These are phyloP conservation scores for Wickerhamiella alocasiicola DNA, from an alignment of 805 yeast species.

Conservation along the genomic window DNA sequence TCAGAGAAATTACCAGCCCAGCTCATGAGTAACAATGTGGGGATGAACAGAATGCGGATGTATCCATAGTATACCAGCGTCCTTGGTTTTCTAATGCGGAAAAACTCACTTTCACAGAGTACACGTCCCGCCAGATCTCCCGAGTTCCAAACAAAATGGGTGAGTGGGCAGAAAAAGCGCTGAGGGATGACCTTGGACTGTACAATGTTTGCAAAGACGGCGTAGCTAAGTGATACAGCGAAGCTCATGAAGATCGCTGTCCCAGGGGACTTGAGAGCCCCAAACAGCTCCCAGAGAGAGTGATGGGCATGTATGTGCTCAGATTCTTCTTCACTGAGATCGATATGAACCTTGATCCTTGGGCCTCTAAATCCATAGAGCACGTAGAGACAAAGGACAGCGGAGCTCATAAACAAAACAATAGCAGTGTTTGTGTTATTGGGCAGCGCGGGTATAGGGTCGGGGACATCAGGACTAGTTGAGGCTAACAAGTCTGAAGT, in stretches of 20 bases:
- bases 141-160: constrained; percentile 73
- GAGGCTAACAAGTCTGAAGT: too few species aligned
- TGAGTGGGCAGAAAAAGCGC: constrained; percentile 54
- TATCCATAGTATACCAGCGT: constrained; percentile 43
- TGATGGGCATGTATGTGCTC: not conserved
- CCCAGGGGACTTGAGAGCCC: constrained; percentile 42
- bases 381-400: constrained; percentile 13
- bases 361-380: constrained; percentile 11
- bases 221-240: constrained; percentile 63
- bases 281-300: not conserved
- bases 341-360: constrained; percentile 12
- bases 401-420: constrained; percentile 25
- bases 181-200: constrained; percentile 35
- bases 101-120: constrained; percentile 37
- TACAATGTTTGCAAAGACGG: constrained; percentile 74
- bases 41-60: constrained; percentile 45
- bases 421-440: constrained; percentile 30
- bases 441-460: too few species aligned
- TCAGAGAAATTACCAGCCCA: constrained; percentile 31
- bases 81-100: constrained; percentile 34
- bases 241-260: constrained; percentile 63
- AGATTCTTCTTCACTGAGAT: constrained; percentile 13
- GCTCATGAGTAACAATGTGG: constrained; percentile 61
- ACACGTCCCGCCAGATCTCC: constrained; percentile 80
- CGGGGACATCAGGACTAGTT: too few species aligned